phyloP scores from a whole-genome alignment of 768 basidiomycete species.

The Candolleomyces aberdarensis region DNA sequence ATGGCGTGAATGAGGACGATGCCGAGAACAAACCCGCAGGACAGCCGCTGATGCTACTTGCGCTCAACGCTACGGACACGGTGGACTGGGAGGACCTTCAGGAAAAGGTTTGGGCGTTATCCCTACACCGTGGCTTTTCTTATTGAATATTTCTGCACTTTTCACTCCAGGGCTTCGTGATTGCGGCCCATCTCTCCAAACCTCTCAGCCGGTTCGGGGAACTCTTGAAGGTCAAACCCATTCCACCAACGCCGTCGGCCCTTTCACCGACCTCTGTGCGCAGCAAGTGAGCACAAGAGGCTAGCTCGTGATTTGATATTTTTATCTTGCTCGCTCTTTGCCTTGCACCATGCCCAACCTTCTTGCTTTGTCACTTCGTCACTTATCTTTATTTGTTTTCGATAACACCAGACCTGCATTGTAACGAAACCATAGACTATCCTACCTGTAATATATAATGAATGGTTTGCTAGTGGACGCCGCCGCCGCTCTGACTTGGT shows the following conservation, averaged over 20 bases:
- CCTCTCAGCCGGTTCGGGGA: conserved; percentile 43
- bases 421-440: conserved; percentile 8
- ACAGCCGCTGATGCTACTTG: conserved; percentile 66
- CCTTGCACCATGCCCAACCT: background rate
- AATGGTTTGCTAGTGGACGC: background rate
- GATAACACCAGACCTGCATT: background rate
- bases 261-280: conserved; percentile 18
- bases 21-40: conserved; percentile 21
- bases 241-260: conserved; percentile 17
- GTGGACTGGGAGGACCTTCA: conserved; percentile 69
- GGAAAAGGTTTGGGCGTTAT: conserved; percentile 45
- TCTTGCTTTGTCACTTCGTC: background rate
- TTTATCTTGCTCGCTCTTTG: conserved; percentile 3
- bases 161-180: conserved; percentile 33
- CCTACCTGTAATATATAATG: conserved; percentile 9
- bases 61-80: conserved; percentile 56
- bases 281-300: background rate
- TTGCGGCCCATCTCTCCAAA: conserved; percentile 43
- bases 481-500: background rate
- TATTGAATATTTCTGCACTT: conserved; percentile 3
- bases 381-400: conserved; percentile 3
- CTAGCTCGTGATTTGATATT: background rate
- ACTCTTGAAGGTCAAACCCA: conserved; percentile 23
- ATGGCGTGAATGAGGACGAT: conserved; percentile 10
- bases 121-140: background rate